Evolutionary conservation across 2,329 filamentous ascomycete genomes (phyloP).

Genomic region (Ascochyta clinopodiicola): DNA sequence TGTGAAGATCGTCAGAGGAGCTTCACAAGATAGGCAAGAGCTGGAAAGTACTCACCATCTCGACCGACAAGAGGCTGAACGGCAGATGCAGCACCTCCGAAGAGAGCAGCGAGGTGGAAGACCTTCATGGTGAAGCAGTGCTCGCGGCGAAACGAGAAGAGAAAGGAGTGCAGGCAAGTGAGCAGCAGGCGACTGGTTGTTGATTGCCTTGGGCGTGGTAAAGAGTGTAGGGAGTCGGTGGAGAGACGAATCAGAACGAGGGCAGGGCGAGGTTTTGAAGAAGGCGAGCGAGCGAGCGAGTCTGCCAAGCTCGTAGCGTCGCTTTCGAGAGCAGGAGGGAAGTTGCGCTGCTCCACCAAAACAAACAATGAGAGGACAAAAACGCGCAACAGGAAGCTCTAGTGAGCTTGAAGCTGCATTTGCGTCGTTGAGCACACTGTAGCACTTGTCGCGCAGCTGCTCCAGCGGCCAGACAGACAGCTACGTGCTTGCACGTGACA

Average conservation of each 20-base stretch:
- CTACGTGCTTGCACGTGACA: slow-evolving; percentile 19
- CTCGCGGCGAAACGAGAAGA: slow-evolving; percentile 20
- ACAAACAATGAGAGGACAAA: slow-evolving; percentile 24
- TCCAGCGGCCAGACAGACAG: neutral
- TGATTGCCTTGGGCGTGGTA: slow-evolving; percentile 23
- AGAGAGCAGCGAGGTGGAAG: slow-evolving; percentile 30
- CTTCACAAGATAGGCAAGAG: neutral
- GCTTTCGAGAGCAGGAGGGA: slow-evolving; percentile 15
- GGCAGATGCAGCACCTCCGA: slow-evolving; percentile 32
- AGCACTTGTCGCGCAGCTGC: neutral
- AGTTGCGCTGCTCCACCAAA: slow-evolving; percentile 21
- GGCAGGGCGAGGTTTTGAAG: slow-evolving; percentile 18
- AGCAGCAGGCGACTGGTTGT: slow-evolving; percentile 25
- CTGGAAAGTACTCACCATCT: slow-evolving; percentile 26
- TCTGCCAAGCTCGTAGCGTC: slow-evolving; percentile 27
- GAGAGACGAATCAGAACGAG: slow-evolving; percentile 15
- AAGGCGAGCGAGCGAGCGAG: slow-evolving; percentile 19
- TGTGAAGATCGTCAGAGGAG: slow-evolving; percentile 16
- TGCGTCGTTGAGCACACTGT: slow-evolving; percentile 4
- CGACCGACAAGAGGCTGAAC: slow-evolving; percentile 27
- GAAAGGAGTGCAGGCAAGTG: slow-evolving; percentile 29
- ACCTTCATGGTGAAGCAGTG: slow-evolving; percentile 37
- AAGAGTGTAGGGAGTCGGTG: slow-evolving; percentile 36
- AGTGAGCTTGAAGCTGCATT: neutral
- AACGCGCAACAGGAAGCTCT: neutral